Conservation (phyloP, 495 filamentous ascomycete genomes). For the Neurospora cerealis region DNA sequence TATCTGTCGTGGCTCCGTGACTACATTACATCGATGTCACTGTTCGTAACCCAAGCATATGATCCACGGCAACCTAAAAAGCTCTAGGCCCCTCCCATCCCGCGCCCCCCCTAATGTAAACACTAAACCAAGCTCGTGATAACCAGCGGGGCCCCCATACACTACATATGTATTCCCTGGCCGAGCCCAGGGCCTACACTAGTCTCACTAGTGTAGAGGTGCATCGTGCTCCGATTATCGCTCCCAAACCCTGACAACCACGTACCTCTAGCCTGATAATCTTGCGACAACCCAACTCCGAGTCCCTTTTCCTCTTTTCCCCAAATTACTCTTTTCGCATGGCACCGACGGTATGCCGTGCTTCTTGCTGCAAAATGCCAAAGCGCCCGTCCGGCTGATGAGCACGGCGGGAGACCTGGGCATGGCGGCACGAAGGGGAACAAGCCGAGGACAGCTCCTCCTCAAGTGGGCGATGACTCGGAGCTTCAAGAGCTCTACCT, state of each 20-base stretch:
- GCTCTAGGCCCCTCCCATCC: background rate
- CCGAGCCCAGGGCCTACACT: background rate
- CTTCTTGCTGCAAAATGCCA: slow-evolving; percentile 33
- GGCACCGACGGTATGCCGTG: slow-evolving; percentile 39
- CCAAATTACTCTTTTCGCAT: slow-evolving; percentile 18
- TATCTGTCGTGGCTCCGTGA: background rate
- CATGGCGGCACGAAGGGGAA: slow-evolving; percentile 2
- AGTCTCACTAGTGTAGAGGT: background rate
- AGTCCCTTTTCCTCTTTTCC: background rate
- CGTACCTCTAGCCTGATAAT: background rate
- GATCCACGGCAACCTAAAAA: background rate
- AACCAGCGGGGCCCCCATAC: background rate
- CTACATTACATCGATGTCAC: background rate
- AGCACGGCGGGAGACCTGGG: slow-evolving; percentile 8
- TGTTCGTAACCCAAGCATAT: background rate
- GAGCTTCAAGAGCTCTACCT: background rate
- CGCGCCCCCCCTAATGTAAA: background rate
- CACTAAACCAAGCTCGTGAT: background rate
- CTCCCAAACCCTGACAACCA: background rate
- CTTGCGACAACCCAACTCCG: background rate
- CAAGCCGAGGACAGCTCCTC: slow-evolving; percentile 3
- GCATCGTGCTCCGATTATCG: background rate
- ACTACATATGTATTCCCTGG: background rate
- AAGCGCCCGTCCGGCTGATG: slow-evolving; percentile 30
- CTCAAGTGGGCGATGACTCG: background rate